These are phyloP conservation scores for Aspergillus sp. DNA, from an alignment of 2,329 filamentous ascomycete genomes.

Conservation along the genomic window DNA sequence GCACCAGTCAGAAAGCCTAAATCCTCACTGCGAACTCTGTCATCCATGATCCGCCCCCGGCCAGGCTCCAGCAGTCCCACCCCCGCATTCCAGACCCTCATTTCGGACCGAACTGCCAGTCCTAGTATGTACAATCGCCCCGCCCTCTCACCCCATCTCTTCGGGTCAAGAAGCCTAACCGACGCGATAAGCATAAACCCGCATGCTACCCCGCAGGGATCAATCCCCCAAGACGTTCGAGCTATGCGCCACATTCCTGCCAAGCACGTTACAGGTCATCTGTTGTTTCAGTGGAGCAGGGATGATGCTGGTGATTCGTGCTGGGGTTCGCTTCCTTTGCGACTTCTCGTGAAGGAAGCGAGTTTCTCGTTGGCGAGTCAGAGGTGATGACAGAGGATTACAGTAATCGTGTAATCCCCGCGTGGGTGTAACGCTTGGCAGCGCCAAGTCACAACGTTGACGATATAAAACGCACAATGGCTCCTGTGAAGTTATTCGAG, in stretches of 20 bases:
- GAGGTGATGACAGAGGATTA: not conserved
- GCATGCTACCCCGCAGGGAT: not conserved
- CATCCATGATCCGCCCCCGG: not conserved
- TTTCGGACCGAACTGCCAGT: not conserved
- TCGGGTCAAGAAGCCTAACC: too few relatives aligned
- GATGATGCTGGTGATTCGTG: not conserved
- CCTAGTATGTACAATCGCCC: not conserved
- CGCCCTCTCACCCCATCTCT: too few relatives aligned
- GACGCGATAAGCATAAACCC: not conserved
- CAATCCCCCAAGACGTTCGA: too few relatives aligned
- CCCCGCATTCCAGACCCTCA: not conserved
- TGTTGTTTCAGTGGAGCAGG: not conserved
- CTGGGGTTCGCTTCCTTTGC: not conserved
- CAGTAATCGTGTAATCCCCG: not conserved
- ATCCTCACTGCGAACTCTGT: not conserved
- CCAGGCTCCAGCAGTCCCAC: not conserved
- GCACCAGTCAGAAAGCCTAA: not conserved
- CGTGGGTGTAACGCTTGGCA: too few relatives aligned
- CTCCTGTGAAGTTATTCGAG: not conserved
- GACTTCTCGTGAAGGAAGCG: not conserved
- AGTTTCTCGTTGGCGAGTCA: not conserved
- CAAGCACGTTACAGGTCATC: not conserved
- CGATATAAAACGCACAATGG: not conserved
- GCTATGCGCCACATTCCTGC: not conserved
- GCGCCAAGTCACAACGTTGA: not conserved